Conservation (phyloP, 495 filamentous ascomycete genomes). For the Pseudomonodictys pantanalensis region DNA sequence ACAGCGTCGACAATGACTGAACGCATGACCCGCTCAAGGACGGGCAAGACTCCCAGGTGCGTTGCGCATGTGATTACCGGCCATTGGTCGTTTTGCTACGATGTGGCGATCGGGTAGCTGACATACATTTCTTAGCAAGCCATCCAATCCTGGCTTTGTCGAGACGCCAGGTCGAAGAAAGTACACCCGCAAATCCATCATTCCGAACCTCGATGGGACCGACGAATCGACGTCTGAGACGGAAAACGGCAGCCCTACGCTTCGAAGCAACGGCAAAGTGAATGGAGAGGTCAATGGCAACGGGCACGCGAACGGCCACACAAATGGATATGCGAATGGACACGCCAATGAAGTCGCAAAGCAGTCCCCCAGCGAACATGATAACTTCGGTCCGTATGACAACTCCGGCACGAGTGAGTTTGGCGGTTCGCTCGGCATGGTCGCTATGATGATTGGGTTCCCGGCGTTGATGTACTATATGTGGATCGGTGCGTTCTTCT, state of each 20-base stretch:
- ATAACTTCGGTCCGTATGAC: slow-evolving; percentile 63
- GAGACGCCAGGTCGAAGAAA: slow-evolving; percentile 43
- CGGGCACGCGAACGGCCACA: slow-evolving; percentile 25
- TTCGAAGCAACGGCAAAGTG: background rate
- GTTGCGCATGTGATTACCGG: no score
- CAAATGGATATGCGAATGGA: slow-evolving; percentile 23
- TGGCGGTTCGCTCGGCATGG: slow-evolving; percentile 73
- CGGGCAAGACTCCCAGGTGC: slow-evolving; percentile 45
- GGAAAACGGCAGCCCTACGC: background rate
- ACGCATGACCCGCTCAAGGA: slow-evolving; percentile 42
- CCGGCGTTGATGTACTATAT: slow-evolving; percentile 96
- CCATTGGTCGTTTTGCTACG: no score
- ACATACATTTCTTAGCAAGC: slow-evolving; percentile 29
- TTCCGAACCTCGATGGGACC: slow-evolving; percentile 22
- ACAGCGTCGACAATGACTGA: slow-evolving; percentile 20
- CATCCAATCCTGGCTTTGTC: slow-evolving; percentile 44
- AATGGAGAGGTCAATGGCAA: slow-evolving; percentile 19
- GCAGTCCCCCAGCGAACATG: slow-evolving; percentile 22
- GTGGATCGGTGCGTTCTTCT: slow-evolving; percentile 95
- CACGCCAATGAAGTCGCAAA: slow-evolving; percentile 30
- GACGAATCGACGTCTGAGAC: slow-evolving; percentile 25
- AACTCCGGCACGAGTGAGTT: slow-evolving; percentile 82
- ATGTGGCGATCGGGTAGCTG: no score
- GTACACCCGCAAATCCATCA: slow-evolving; percentile 37
- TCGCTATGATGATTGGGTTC: slow-evolving; percentile 86